Percentiles rank a stretch among this genome's conserved stretches.
phyloP scores from a whole-genome alignment of 306 rosid species.

The Malus orientalis region DNA sequence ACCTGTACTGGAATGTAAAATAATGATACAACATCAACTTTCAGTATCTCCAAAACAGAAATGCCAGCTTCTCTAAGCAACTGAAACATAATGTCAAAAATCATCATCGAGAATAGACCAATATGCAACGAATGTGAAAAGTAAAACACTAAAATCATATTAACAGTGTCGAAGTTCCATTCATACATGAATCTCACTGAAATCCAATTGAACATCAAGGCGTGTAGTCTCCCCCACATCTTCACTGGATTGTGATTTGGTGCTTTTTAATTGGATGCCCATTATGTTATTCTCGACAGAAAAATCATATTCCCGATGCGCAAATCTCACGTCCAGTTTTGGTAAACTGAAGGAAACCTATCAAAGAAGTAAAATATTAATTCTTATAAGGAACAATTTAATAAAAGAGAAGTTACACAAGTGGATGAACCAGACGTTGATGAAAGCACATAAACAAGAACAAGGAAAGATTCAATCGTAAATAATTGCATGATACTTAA shows the following conservation, averaged over 20 bases:
- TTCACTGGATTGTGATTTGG: constrained; percentile 66
- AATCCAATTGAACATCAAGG: constrained; percentile 82
- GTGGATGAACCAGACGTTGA: not conserved
- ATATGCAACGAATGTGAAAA: constrained; percentile 14
- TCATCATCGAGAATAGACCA: constrained; percentile 29
- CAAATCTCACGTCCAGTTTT: constrained; percentile 73
- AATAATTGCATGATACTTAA: constrained; percentile 5
- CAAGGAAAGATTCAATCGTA: not conserved
- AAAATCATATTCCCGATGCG: constrained; percentile 61
- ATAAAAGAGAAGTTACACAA: not conserved
- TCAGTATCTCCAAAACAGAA: constrained; percentile 85
- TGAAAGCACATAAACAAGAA: constrained; percentile 6
- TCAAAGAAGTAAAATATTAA: constrained; percentile 20
- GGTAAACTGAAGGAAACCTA: constrained; percentile 90
- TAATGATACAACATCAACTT: constrained; percentile 68
- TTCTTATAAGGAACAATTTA: not conserved
- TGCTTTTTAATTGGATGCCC: constrained; percentile 78
- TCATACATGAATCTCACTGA: constrained; percentile 94
- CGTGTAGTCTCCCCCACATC: constrained; percentile 88
- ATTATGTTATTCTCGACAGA: constrained; percentile 73
- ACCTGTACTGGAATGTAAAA: constrained; percentile 80
- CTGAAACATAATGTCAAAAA: constrained; percentile 42
- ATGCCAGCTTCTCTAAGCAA: constrained; percentile 74
- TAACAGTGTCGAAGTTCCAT: constrained; percentile 21
- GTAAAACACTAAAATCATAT: constrained; percentile 12